A percentile compares a stretch with the other conserved stretches of the same genome.
Evolutionary conservation across 2,329 filamentous ascomycete genomes (phyloP).

Genomic region (Clathrospora elynae): DNA sequence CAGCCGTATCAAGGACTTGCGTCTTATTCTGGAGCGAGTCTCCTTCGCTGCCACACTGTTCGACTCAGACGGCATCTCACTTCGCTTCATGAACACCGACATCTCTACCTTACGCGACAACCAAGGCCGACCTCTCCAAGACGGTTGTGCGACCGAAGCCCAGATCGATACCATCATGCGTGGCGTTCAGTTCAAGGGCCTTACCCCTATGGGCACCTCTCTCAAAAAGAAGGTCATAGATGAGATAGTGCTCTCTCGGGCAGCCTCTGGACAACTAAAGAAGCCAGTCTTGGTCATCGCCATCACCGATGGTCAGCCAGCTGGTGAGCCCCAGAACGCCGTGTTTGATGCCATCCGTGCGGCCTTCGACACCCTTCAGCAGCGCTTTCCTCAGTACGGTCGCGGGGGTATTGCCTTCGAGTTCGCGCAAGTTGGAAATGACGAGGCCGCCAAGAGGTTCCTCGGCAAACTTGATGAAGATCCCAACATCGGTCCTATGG

Average conservation of each 20-base stretch:
- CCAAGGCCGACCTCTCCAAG: conserved; percentile 49
- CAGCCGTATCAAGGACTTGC: conserved; percentile 68
- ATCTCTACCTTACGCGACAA: conserved; percentile 34
- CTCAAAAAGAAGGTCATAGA: conserved; percentile 68
- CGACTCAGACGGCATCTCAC: conserved; percentile 68
- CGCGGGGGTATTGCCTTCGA: conserved; percentile 67
- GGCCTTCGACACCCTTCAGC: conserved; percentile 58
- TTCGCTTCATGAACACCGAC: conserved; percentile 73
- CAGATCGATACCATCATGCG: conserved; percentile 64
- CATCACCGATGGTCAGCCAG: conserved; percentile 70
- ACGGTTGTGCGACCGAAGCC: conserved; percentile 61
- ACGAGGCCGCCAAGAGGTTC: conserved; percentile 67
- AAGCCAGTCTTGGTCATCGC: conserved; percentile 70
- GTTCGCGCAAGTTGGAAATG: conserved; percentile 72
- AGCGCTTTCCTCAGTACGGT: conserved; percentile 55
- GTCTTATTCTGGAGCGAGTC: conserved; percentile 66
- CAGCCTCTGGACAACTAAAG: conserved; percentile 58
- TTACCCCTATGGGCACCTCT: conserved; percentile 69
- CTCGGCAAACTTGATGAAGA: conserved; percentile 68
- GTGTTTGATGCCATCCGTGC: conserved; percentile 64
- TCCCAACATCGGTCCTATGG: conserved; percentile 63
- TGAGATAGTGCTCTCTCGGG: conserved; percentile 61
- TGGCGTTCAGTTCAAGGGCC: conserved; percentile 66
- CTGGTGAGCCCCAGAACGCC: conserved; percentile 62
- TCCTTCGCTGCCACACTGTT: conserved; percentile 70